Evolutionary conservation across 225 moss, liverwort and hornwort genomes (phyloP).

Genomic region (Pseudisothecium myosuroides): DNA sequence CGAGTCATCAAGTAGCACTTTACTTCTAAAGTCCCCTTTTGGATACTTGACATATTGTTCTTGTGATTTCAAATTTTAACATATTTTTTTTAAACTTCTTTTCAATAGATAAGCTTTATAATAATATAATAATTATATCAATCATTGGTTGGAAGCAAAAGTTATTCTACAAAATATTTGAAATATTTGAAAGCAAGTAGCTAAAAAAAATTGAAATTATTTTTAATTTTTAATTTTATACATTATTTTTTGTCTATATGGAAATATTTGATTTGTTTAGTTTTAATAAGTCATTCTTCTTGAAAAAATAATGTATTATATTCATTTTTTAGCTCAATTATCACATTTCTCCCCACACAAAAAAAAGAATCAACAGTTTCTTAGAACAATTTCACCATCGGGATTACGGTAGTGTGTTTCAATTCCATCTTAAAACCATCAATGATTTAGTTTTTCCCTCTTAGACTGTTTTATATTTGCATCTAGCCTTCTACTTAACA

Average conservation of each 20-base stretch:
- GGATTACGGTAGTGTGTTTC: not conserved
- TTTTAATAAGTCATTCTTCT: not conserved
- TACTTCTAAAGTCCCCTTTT: not conserved
- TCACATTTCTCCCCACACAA: not conserved
- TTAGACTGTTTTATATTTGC: fast-evolving
- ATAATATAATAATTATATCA: not conserved
- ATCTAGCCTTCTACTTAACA: not conserved
- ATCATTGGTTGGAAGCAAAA: no score
- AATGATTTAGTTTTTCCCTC: not conserved
- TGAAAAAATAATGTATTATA: not conserved
- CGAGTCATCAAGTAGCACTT: not conserved
- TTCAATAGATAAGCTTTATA: not conserved
- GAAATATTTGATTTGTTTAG: not conserved
- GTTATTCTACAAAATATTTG: not conserved
- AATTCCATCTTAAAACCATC: not conserved
- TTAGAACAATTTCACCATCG: not conserved
- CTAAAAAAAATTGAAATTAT: not conserved
- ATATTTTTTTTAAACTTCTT: no score
- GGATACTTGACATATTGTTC: not conserved
- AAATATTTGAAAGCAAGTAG: not conserved
- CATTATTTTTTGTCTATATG: not conserved
- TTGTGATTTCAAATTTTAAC: not conserved
- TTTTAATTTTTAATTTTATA: not conserved
- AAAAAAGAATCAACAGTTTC: not conserved
- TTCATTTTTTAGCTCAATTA: not conserved